phyloP scores from a whole-genome alignment of 2,329 filamentous ascomycete species.

The Ilyonectria mors-panacis region DNA sequence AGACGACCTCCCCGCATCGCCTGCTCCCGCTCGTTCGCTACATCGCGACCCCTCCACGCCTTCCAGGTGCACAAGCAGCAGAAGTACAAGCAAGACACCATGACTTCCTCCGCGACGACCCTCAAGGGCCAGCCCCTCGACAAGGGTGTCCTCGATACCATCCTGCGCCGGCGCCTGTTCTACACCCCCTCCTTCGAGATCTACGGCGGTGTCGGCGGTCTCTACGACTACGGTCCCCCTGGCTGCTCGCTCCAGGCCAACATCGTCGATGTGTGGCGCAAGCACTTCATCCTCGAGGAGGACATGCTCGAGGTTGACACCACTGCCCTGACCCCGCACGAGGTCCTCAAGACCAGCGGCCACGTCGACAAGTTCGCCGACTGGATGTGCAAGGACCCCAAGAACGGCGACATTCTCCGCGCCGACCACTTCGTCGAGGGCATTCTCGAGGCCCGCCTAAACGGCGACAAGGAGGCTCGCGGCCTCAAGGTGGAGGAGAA shows the following conservation, averaged over 20 bases:
- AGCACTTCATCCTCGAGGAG: slow-evolving; percentile 93
- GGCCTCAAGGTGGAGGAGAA: slow-evolving; percentile 85
- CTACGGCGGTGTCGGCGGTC: slow-evolving; percentile 89
- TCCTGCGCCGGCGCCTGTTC: slow-evolving; percentile 91
- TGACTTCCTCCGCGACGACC: slow-evolving; percentile 76
- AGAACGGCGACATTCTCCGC: slow-evolving; percentile 96
- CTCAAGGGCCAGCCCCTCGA: slow-evolving; percentile 93
- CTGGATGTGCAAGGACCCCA: slow-evolving; percentile 99
- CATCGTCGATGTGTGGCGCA: slow-evolving; percentile 90
- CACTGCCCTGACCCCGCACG: slow-evolving; percentile 92
- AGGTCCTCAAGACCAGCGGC: slow-evolving; percentile 94
- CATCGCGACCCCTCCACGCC: slow-evolving; percentile 49
- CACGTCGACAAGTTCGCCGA: slow-evolving; percentile 99
- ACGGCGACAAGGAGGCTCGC: slow-evolving; percentile 93
- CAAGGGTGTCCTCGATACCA: slow-evolving; percentile 82
- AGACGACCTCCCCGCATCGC: slow-evolving; percentile 42
- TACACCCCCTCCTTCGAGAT: slow-evolving; percentile 97
- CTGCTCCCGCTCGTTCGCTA: slow-evolving; percentile 48
- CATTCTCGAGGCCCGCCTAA: slow-evolving; percentile 87
- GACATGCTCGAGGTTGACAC: slow-evolving; percentile 97
- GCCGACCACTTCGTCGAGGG: slow-evolving; percentile 98
- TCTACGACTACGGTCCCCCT: slow-evolving; percentile 94
- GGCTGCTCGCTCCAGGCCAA: slow-evolving; percentile 90
- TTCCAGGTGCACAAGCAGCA: slow-evolving; percentile 48
- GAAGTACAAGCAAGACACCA: slow-evolving; percentile 50